Base-by-base conservation (phyloP, 2,329 filamentous ascomycete genomes). In the Hypoxylon sp. region DNA sequence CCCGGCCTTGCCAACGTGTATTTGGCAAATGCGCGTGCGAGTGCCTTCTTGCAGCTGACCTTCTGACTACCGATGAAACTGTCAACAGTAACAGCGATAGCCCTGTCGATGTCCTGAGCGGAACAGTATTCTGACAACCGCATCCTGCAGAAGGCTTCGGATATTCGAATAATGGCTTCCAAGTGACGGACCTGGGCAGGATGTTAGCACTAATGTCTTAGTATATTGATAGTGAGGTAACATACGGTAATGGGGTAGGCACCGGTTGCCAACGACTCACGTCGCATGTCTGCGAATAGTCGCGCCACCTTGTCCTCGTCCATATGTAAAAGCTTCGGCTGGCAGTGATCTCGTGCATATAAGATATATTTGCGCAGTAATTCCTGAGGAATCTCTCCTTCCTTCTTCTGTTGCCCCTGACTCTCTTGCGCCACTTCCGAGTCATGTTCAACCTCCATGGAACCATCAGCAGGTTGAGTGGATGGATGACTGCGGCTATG, bases 161-260 rank as follows among this genome's bases (percentile, higher is more conserved):
- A 91, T 76, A 97, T 97, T 77, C 96, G 93, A 83, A 99, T 97
- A 76, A 98, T 98, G 69, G 95, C 95, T 86, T 99, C 96, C 34
- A 99, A 85, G 83, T 99, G 96, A 84, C 96, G 94, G 71, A 98
- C 93, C 94, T 97, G 60, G 55, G 46, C 21, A 17, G 45, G 17
- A 43, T 59, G 68, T 76, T 57, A 78, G 74, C 60, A 59, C 13
- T 41, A 23, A 25, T 17, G 5, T 38, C 11, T 34, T 56, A 28
- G 30, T 32, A 43, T 23, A 23, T 50, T 13, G 30, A 43, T 1
- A 17, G 48, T 5, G 36, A n/a, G 41, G 19, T 21, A 38, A 85
- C 93, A 83, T 86, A 98, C 96, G 25, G 96, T 99, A 70, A 99
- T 99, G 3, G 96, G 96, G 79, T 98, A 99, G 21, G 95, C 96